Evolutionary conservation across 768 basidiomycete species (phyloP), one percentile per base, ranked within the genome.

Genomic region (Hericium alpestre): DNA sequence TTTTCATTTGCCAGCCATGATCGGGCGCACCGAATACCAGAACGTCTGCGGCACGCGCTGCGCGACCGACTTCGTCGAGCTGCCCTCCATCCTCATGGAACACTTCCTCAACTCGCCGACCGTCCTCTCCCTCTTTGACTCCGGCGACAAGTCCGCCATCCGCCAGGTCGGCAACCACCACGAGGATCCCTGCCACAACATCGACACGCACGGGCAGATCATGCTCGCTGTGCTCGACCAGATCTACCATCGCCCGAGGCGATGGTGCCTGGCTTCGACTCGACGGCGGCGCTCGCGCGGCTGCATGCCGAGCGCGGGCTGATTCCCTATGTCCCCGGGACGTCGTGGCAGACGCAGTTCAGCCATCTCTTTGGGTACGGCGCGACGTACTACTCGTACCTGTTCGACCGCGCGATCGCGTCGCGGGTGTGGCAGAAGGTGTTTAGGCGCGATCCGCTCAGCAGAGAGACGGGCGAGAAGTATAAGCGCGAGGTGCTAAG

Each of bases 51-150:
- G 96, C 15, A 99, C 96, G 1, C 90, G 96, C 18, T 96, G 93
- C 68, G 91, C 96, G 0, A 99, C 96, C 0, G 96, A 99, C 67
- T 96, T 99, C 65, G 95, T 97, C 57, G 96, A 99, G 67, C 76
- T 99, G 6, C 96, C 96, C 0, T 98, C 95, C 10, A 93, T 98
- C 64, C 81, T 99, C 20, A 98, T 98, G 96, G 96, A 99, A 68
- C 92, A 93, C 66, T 97, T 99, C 75, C 80, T 95, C 43, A 86
- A 80, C 46, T 95, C 94, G 0, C 82, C 90, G 0, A 70, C 73
- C 13, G 91, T 98, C 27, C 80, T 98, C 22, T 82, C 87, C 5
- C 80, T 95, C 16, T 90, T 93, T 65, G 79, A 82, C 60, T 72
- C 82, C n/a, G 74, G 73, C 16, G 75, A 76, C 12, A 73, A 76